These are phyloP conservation scores for Tuber umbilicatum DNA, from an alignment of 495 filamentous ascomycete genomes.

Conservation along the genomic window DNA sequence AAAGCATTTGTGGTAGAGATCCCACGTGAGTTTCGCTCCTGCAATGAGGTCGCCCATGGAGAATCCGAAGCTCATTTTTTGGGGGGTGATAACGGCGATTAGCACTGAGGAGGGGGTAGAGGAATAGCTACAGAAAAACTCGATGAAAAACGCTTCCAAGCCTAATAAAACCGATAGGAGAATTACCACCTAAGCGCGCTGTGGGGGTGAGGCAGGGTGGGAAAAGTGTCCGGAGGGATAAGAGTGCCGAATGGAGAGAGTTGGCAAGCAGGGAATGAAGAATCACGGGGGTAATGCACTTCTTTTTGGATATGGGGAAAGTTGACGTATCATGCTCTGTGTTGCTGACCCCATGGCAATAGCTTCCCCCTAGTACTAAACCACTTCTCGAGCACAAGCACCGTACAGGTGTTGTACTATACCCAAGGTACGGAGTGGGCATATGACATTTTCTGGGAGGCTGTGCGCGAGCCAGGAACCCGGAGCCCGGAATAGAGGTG, in stretches of 20 bases:
- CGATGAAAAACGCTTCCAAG: not conserved
- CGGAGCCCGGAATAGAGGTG: not conserved
- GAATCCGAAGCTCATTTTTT: conserved; percentile 41
- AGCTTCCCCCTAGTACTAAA: no score
- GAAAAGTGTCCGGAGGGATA: no score
- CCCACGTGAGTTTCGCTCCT: conserved; percentile 36
- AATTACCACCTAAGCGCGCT: no score
- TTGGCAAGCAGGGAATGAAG: not conserved
- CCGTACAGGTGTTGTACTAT: no score
- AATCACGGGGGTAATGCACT: not conserved
- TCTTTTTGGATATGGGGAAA: not conserved
- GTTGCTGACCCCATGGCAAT: not conserved
- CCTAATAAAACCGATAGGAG: not conserved
- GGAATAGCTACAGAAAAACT: not conserved
- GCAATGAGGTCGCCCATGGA: conserved; percentile 42
- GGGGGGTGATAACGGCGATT: not conserved
- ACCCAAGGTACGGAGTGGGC: not conserved
- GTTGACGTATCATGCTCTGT: not conserved
- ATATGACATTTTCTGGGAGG: not conserved
- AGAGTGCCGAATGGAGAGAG: no score
- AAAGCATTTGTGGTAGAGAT: conserved; percentile 32
- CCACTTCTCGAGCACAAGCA: no score
- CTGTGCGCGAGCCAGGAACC: not conserved
- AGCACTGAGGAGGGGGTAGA: not conserved
- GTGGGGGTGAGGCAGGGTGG: no score